These are phyloP conservation scores for Russula sp. DNA, from an alignment of 768 basidiomycete genomes.

Conservation along the genomic window DNA sequence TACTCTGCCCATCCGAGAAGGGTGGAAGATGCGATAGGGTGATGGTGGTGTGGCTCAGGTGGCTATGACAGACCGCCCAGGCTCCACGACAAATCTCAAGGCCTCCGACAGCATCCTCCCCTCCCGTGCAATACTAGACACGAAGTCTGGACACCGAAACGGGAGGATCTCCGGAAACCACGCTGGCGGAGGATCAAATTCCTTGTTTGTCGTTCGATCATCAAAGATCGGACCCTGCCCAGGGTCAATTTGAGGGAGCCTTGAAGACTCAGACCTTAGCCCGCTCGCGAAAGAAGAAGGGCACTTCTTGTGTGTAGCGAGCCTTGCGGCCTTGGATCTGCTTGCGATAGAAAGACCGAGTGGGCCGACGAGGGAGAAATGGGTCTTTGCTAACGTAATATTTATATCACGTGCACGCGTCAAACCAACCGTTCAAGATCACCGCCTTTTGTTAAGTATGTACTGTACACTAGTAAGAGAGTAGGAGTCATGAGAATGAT, in stretches of 20 bases:
- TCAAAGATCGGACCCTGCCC: conserved; percentile 55
- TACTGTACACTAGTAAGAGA: no score
- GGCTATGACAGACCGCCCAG: conserved; percentile 7
- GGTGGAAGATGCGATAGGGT: conserved; percentile 20
- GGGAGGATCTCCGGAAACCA: conserved; percentile 39
- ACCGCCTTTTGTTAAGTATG: no score
- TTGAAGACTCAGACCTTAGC: conserved; percentile 76
- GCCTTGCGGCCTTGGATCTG: conserved; percentile 62
- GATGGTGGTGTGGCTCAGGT: not conserved
- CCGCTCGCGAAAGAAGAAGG: conserved; percentile 51
- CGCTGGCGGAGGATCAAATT: conserved; percentile 30
- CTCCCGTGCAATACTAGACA: conserved; percentile 2
- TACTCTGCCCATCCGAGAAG: conserved; percentile 13
- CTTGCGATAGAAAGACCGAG: conserved; percentile 14
- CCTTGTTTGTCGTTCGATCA: conserved; percentile 62
- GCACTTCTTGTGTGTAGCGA: conserved; percentile 42
- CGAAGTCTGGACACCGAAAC: conserved; percentile 31
- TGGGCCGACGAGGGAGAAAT: no score
- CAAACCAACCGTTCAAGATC: no score
- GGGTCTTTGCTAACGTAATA: not conserved
- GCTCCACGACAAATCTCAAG: conserved; percentile 21
- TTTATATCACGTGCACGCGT: conserved; percentile 12
- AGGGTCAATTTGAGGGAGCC: conserved; percentile 57
- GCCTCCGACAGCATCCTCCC: conserved; percentile 14
- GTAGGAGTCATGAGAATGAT: no score